Evolutionary conservation across 345 rosid genomes (phyloP).

Genomic region (Nasturtium officinale): DNA sequence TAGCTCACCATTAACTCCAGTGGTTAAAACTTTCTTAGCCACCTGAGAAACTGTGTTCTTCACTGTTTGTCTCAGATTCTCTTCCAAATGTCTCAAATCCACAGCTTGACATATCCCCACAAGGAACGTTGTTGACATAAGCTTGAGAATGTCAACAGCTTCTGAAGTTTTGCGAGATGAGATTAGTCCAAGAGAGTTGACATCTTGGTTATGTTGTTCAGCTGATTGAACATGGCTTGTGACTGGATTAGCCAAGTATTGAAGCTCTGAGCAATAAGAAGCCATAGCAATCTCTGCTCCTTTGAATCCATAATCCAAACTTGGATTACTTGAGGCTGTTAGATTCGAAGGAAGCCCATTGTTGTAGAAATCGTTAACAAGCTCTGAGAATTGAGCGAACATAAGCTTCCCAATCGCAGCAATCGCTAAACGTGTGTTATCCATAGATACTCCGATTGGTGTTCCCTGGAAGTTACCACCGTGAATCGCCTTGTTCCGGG

Average conservation of each 20-base stretch:
- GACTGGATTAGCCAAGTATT: conserved; percentile 72
- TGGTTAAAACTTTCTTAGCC: conserved; percentile 55
- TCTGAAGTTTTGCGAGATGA: conserved; percentile 68
- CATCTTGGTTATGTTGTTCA: conserved; percentile 81
- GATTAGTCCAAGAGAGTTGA: conserved; percentile 71
- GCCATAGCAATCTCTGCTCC: conserved; percentile 92
- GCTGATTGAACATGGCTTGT: conserved; percentile 80
- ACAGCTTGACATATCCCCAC: conserved; percentile 71
- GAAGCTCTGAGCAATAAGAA: conserved; percentile 78
- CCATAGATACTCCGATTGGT: conserved; percentile 88
- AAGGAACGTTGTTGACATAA: conserved; percentile 69
- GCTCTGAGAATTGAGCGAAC: conserved; percentile 82
- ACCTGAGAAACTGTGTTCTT: conserved; percentile 61
- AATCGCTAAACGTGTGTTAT: conserved; percentile 64
- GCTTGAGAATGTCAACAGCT: conserved; percentile 66
- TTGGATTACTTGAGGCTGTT: conserved; percentile 62
- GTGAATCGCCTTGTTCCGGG: conserved; percentile 68
- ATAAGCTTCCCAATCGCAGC: conserved; percentile 79
- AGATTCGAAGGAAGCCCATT: conserved; percentile 83
- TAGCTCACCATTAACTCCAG: conserved; percentile 61
- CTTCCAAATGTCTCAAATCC: conserved; percentile 74
- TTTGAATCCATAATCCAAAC: conserved; percentile 78
- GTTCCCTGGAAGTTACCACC: conserved; percentile 91
- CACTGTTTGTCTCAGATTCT: conserved; percentile 63
- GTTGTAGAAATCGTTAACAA: conserved; percentile 77